Percentiles rank a stretch among this genome's conserved stretches.
Evolutionary conservation across 2,329 filamentous ascomycete species (phyloP).

Genomic region (Macroventuria anomochaeta): DNA sequence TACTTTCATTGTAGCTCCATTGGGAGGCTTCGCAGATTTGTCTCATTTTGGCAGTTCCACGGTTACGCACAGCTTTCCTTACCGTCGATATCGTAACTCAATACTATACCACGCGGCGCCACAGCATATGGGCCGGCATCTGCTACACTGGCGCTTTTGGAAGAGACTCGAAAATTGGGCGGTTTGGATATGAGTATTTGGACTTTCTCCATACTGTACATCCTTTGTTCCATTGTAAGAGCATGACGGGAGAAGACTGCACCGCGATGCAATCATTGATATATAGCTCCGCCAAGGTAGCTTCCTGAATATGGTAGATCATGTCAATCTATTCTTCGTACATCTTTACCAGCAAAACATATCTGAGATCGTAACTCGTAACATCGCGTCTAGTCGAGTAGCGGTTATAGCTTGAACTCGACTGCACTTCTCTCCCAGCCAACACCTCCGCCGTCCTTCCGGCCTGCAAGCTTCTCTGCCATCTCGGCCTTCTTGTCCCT

Average conservation of each 20-base stretch:
- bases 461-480: constrained; percentile 70
- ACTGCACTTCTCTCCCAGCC: constrained; percentile 75
- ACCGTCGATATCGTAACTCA: neutral
- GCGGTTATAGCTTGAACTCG: constrained; percentile 75
- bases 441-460: constrained; percentile 58
- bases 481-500: constrained; percentile 72
- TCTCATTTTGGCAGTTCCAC: neutral
- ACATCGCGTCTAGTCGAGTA: neutral
- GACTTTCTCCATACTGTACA: constrained; percentile 9
- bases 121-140: constrained; percentile 13
- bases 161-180: neutral
- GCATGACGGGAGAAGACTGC: neutral
- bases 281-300: neutral
- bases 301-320: constrained; percentile 1
- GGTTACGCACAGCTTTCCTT: neutral
- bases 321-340: constrained; percentile 1
- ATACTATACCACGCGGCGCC: constrained; percentile 21
- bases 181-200: constrained; percentile 7
- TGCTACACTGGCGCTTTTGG: constrained; percentile 18
- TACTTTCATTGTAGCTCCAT: neutral
- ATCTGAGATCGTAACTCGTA: neutral
- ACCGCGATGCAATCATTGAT: no score
- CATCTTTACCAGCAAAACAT: no score
- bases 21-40: no score
- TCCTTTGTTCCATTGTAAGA: neutral